Evolutionary conservation across 108 stramenopile genomes (phyloP).

Genomic region (Mayamaea pseudoterrestris): DNA sequence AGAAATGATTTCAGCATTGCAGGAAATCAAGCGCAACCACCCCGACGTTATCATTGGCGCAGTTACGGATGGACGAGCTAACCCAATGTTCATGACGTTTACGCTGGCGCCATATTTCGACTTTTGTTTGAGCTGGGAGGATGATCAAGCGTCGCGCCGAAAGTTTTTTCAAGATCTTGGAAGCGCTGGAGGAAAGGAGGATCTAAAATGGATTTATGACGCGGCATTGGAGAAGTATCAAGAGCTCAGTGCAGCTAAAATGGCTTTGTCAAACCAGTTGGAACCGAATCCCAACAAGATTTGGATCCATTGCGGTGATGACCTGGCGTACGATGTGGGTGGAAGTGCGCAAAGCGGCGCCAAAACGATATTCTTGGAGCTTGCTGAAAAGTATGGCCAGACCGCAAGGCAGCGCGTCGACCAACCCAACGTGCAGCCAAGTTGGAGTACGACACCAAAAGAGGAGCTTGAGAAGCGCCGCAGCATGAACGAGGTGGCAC

Average conservation of each 20-base stretch:
- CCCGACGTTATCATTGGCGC: slow-evolving; percentile 78
- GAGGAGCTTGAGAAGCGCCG: slow-evolving; percentile 56
- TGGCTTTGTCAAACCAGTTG: slow-evolving; percentile 14
- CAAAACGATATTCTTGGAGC: slow-evolving; percentile 71
- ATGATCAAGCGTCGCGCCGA: slow-evolving; percentile 59
- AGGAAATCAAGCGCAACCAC: slow-evolving; percentile 61
- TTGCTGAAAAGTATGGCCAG: slow-evolving; percentile 58
- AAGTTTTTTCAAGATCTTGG: slow-evolving; percentile 71
- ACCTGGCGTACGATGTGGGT: slow-evolving; percentile 80
- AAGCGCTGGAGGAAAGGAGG: slow-evolving; percentile 46
- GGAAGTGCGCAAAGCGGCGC: slow-evolving; percentile 69
- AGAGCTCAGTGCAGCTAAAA: slow-evolving; percentile 37
- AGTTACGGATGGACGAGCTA: slow-evolving; percentile 81
- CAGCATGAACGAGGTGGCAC: slow-evolving; percentile 73
- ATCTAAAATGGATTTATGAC: slow-evolving; percentile 81
- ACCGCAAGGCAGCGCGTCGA: slow-evolving; percentile 72
- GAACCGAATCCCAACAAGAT: slow-evolving; percentile 5
- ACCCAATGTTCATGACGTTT: slow-evolving; percentile 79
- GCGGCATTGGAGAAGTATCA: slow-evolving; percentile 67
- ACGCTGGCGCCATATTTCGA: slow-evolving; percentile 79
- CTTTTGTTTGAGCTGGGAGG: slow-evolving; percentile 84
- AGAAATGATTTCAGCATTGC: slow-evolving; percentile 45
- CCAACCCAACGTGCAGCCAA: slow-evolving; percentile 32
- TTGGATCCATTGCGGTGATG: slow-evolving; percentile 69
- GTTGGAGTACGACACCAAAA: slow-evolving; percentile 56